Evolutionary conservation across 1,284 basidiomycete species (phyloP), one percentile per base, ranked within the genome.

Genomic region (Sporisorium graminicola): DNA sequence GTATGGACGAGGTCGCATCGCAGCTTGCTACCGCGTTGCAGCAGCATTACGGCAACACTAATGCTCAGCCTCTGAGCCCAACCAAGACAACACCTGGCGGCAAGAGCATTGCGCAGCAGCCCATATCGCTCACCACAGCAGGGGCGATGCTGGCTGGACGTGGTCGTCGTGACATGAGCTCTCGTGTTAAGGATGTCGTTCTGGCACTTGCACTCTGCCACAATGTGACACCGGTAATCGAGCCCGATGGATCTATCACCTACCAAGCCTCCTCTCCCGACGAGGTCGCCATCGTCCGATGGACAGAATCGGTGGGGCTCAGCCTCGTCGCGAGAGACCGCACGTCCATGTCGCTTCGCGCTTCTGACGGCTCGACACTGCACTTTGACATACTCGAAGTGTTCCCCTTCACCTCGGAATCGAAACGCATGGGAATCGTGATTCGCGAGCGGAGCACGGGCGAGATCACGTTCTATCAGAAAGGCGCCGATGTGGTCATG

Each of bases 251-350:
- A 7, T 90, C 91, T 89, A 82, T 97, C 46, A 97, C 95, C 0
- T 99, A 99, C 84, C 96, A 99, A 88, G 97, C 97, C 0, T 96
- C 95, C 0, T 98, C 95, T 0, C 97, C 97, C 0, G 97, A 99
- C 83, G 97, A 99, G 87, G 97, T 98, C 33, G 97, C 97, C 54
- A 98, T 99, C 76, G 96, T 99, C n/a, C 90, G 91, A 77, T 99
- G 94, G 94, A 98, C 96, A 1, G 92, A 94, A 80, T 95, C 94
- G 0, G 92, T 99, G 66, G 96, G 96, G 0, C 88, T 99, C 5
- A 93, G 92, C 0, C 90, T 99, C 24, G 89, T 91, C 13, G 91
- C 91, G 79, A 92, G 97, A 14, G 94, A 97, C 83, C 93, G 97
- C 40, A 93, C 91, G 0, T 90, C 89, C 20, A 96, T 99, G 85